Evolutionary conservation across 1,284 basidiomycete genomes (phyloP), one percentile per base, ranked within the genome.

Genomic region (Hortiboletus rubellus): DNA sequence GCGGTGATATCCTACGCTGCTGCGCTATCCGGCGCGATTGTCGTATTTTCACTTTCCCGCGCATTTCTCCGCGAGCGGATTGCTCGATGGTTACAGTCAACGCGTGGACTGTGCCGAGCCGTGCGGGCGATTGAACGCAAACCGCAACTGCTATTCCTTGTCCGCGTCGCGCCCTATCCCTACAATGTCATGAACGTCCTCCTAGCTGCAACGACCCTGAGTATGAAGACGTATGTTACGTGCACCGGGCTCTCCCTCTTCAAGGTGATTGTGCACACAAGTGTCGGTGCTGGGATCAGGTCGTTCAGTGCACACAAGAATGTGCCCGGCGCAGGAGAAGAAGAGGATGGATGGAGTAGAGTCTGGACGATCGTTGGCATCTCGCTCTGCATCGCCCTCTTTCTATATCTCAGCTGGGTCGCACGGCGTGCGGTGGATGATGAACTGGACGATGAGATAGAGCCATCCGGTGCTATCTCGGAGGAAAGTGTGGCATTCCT

Each of bases 141-240:
- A 52, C 92, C 92, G 1, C 85, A 85, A 67, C 79, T 94, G 8
- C 83, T 94, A 49, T 93, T 94, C 77, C 84, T 94, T 61, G 89
- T 94, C 64, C 89, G 92, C 52, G 80, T 94, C 49, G 92, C 90
- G 18, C 89, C 89, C 6, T 91, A 91, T 68, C 89, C 89, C 0
- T 91, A 89, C 78, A 94, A 94, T 73, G 87, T 94, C 67, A 91
- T 94, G 86, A 94, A 94, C 76, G 91, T 89, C 65, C 82, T 94
- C 44, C 82, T 94, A 37, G 92, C 92, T 3, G 89, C 90, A n/a
- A 86, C 90, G n/a, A 85, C 86, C n/a, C 82, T 94, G 62, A 87
- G 85, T 11, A 78, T 94, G 64, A 80, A 80, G 60, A 93, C 91
- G 11, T 94, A 93, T 74, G 82, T 85, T 31, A 67, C 82, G 47